Evolutionary conservation across 2,329 filamentous ascomycete species (phyloP).

Genomic region (Penicillium capsulatum): DNA sequence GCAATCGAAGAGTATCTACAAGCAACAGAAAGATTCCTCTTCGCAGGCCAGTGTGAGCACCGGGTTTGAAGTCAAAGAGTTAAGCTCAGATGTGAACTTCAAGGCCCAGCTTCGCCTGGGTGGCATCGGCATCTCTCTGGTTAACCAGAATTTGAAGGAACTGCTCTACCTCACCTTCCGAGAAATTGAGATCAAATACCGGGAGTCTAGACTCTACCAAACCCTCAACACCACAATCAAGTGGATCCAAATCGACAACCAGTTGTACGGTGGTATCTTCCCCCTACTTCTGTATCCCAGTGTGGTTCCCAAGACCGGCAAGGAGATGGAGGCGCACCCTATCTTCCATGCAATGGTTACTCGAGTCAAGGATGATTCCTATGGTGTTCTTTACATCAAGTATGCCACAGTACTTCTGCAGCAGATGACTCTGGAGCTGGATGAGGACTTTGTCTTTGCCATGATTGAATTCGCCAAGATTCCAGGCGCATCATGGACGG

Average conservation of each 20-base stretch:
- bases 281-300: slow-evolving; percentile 95
- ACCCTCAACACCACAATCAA: slow-evolving; percentile 87
- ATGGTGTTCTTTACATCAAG: slow-evolving; percentile 96
- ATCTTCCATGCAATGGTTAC: slow-evolving; percentile 90
- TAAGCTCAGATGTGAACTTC: slow-evolving; percentile 84
- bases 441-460: slow-evolving; percentile 97
- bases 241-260: slow-evolving; percentile 99
- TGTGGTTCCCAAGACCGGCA: slow-evolving; percentile 93
- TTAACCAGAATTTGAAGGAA: slow-evolving; percentile 89
- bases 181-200: slow-evolving; percentile 85
- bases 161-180: slow-evolving; percentile 89
- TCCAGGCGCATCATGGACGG: slow-evolving; percentile 81
- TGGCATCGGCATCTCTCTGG: slow-evolving; percentile 85
- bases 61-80: slow-evolving; percentile 90
- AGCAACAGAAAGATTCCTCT: slow-evolving; percentile 53
- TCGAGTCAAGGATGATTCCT: slow-evolving; percentile 95
- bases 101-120: slow-evolving; percentile 82
- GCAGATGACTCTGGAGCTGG: slow-evolving; percentile 96
- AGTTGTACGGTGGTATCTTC: slow-evolving; percentile 96
- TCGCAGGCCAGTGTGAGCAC: slow-evolving; percentile 59
- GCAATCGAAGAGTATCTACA: slow-evolving; percentile 86
- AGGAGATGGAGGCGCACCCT: slow-evolving; percentile 93
- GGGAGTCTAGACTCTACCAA: slow-evolving; percentile 89
- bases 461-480: slow-evolving; percentile 92
- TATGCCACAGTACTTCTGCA: slow-evolving; percentile 91